These are phyloP conservation scores for Achlya hypogyna DNA, from an alignment of 352 stramenopile genomes.

Conservation along the genomic window DNA sequence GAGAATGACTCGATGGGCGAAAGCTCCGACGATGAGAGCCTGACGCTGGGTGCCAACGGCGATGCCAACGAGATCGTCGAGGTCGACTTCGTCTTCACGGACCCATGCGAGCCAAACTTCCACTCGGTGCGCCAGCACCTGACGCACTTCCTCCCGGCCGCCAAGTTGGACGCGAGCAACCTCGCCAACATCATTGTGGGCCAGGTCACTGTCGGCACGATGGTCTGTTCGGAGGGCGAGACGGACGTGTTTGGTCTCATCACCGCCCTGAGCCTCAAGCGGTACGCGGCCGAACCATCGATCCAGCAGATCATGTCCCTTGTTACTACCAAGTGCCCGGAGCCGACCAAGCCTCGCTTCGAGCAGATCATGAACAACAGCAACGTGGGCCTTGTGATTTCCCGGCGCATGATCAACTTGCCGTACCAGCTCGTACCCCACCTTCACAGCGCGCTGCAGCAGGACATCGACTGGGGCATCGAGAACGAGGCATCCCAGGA, in stretches of 20 bases:
- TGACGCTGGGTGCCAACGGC: slow-evolving; percentile 12
- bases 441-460: slow-evolving; percentile 66
- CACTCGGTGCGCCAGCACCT: slow-evolving; percentile 84
- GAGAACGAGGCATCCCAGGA: slow-evolving; percentile 56
- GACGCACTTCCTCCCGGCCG: slow-evolving; percentile 55
- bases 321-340: slow-evolving; percentile 63
- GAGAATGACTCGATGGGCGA: slow-evolving; percentile 46
- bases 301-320: slow-evolving; percentile 72
- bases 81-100: slow-evolving; percentile 78
- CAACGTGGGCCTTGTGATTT: slow-evolving; percentile 59
- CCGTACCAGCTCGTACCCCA: slow-evolving; percentile 77
- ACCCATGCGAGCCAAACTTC: slow-evolving; percentile 71
- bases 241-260: slow-evolving; percentile 81
- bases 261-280: slow-evolving; percentile 58
- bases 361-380: slow-evolving; percentile 52
- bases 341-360: slow-evolving; percentile 34
- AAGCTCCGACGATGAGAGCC: slow-evolving; percentile 8
- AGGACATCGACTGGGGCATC: slow-evolving; percentile 81
- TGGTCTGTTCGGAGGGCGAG: slow-evolving; percentile 73
- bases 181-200: slow-evolving; percentile 63
- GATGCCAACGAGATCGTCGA: slow-evolving; percentile 35
- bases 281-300: slow-evolving; percentile 39
- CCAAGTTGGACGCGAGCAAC: slow-evolving; percentile 74
- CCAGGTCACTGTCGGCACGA: slow-evolving; percentile 64
- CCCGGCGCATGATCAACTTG: slow-evolving; percentile 81